Percentiles rank a stretch among this genome's conserved stretches.
phyloP scores from a whole-genome alignment of 78 protist genomes.

The Tieghemostelium lacteum region DNA sequence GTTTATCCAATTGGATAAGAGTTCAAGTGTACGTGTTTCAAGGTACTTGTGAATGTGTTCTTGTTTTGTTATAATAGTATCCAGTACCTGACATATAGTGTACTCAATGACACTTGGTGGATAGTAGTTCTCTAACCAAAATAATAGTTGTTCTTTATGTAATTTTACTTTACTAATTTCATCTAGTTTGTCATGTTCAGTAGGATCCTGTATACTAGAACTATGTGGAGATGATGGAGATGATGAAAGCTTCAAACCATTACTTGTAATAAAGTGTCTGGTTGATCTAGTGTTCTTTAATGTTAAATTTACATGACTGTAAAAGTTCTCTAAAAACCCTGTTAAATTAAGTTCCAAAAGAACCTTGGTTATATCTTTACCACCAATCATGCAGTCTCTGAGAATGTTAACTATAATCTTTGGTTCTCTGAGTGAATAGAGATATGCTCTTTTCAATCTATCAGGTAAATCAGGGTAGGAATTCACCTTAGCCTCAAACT shows the following conservation, averaged over 20 bases:
- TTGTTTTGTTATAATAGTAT: constrained; percentile 36
- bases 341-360: constrained; percentile 29
- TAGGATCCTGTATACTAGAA: neutral
- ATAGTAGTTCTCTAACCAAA: constrained; percentile 63
- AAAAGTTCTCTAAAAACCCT: constrained; percentile 61
- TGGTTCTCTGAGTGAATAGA: constrained; percentile 47
- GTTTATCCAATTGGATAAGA: constrained; percentile 63
- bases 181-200: neutral
- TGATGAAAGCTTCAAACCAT: neutral
- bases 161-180: too few relatives aligned
- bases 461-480: constrained; percentile 60
- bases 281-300: too few relatives aligned
- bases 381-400: constrained; percentile 63
- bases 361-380: constrained; percentile 23
- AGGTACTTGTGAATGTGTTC: constrained; percentile 37
- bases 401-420: constrained; percentile 22
- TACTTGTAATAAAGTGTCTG: too few relatives aligned
- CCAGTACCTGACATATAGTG: constrained; percentile 72
- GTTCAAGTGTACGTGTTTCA: constrained; percentile 10
- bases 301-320: constrained; percentile 14
- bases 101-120: constrained; percentile 71
- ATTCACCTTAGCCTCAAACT: constrained; percentile 8
- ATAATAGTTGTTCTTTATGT: constrained; percentile 36
- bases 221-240: neutral
- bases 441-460: constrained; percentile 14